Base-by-base conservation (phyloP, 768 basidiomycete genomes). In the Boletus patriciae region DNA sequence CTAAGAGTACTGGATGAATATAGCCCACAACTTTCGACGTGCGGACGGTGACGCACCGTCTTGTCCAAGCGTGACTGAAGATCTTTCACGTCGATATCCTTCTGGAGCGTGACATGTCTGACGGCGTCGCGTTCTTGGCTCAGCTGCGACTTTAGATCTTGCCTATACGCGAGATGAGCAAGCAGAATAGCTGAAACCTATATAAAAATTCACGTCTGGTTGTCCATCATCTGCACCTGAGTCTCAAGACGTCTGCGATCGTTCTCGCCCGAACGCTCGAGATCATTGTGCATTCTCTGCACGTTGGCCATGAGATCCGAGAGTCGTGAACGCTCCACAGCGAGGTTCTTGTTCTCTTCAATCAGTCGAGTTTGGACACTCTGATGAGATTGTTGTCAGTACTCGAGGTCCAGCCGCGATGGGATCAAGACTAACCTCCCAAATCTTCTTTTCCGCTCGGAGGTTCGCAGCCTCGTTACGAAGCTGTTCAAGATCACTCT, bases 361-460 rank as follows among this genome's bases (percentile, higher is more conserved):
- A 88, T 82, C 15, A 98, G 78, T 27, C 95, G 87, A 44, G 65
- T 66, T 78, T 97, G 92, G 33, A 90, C 82, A 59, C 83, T 84
- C 93, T 94, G 59, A 46, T 6, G 38, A 48, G 56, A 29, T n/a
- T 49, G 43, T 66, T 45, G 29, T 29, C 29, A 66, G n/a, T 40
- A 8, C 50, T 27, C n/a, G 18, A 11, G 4, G 5, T 36, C 9
- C 9, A 9, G 21, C 5, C n/a, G 4, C 15, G 4, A n/a, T 21
- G 6, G 6, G 23, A 57, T 2, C 36, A 37, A n/a, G 34, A 66
- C 81, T 33, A 50, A 91, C 93, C 86, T 92, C 91, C 88, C 90
- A 93, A 36, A 95, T 90, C 66, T 85, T 88, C 77, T 93, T 95
- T 80, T 98, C 96, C 0, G 94, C 94, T 42, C 89, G 85, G 18